These are phyloP conservation scores for Tetraselmis striata DNA, from an alignment of 139 green algal species.

Conservation along the genomic window DNA sequence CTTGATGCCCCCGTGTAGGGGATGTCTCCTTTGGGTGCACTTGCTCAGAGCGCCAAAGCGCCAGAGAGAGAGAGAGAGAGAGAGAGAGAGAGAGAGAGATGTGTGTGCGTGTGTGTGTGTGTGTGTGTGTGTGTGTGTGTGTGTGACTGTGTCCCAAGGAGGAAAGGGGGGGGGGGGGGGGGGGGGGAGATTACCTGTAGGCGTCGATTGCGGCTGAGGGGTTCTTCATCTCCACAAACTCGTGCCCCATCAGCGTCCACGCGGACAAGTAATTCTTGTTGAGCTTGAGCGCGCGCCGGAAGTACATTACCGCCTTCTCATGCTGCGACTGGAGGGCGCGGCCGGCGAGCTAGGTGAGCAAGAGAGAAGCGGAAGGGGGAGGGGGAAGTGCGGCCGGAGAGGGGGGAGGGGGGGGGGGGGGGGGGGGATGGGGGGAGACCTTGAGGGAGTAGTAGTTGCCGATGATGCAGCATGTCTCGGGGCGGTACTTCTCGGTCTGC, in stretches of 20 bases:
- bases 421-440: constrained; percentile 26
- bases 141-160: not conserved
- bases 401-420: too few relatives aligned
- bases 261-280: constrained; percentile 76
- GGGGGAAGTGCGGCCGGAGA: too few relatives aligned
- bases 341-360: too few relatives aligned
- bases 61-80: too few relatives aligned
- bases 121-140: not conserved
- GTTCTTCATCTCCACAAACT: constrained; percentile 98
- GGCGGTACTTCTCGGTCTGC: constrained; percentile 79
- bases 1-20: too few relatives aligned
- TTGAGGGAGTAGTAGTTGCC: constrained; percentile 98
- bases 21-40: too few relatives aligned
- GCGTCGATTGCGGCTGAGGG: constrained; percentile 71
- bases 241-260: constrained; percentile 99
- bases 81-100: too few relatives aligned
- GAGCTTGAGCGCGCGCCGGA: constrained; percentile 83
- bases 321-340: constrained; percentile 32
- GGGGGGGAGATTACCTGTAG: not conserved
- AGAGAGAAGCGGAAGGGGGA: too few relatives aligned
- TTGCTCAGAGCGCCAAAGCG: too few relatives aligned
- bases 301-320: constrained; percentile 85
- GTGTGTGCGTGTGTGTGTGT: not conserved
- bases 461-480: constrained; percentile 89
- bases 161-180: not conserved